Base-by-base conservation (phyloP, 352 stramenopile genomes). In the Pythium aristosporum region DNA sequence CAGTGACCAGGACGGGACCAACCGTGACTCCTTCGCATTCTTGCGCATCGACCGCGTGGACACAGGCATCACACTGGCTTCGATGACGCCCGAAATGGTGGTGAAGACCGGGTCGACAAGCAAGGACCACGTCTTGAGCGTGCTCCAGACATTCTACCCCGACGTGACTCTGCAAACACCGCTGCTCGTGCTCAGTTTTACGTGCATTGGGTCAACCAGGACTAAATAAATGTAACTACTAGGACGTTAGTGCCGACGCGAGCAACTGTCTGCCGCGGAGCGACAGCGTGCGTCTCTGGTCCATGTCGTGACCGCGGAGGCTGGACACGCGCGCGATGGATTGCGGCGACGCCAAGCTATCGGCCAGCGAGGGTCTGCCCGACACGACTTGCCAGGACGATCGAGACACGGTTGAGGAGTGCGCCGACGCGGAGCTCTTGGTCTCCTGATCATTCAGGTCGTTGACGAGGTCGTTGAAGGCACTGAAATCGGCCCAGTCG, bases 91-190 rank as follows among this genome's bases (percentile, higher is more conserved):
- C 8, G 21, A 53, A 0, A 84, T 76, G 8, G 58, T 89, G 23
- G 23, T 23, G 2, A 79, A 77, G 61, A 83, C 80, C 8, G 80
- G 80, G 0, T 87, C 87, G 30, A 15, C 63, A 3, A 76, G 74
- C 9, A 52, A 43, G 5, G 57, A 69, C 18, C 65, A 87, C 8
- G 64, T 91, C 46, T 61, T 87, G n/a, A 36, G 18, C 1, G 66
- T 88, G 20, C 55, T 92, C 34, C 70, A 72, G 39, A 69, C 72
- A 25, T 92, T 88, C 49, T 92, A 92, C 43, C 72, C 74, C 13
- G 36, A 72, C 37, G 70, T 92, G 37, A 78, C 74, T 1, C 36
- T 67, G 13, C 32, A 67, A 13, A 86, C 83, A 11, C 57, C 74
- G 16, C 47, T 89, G 47, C 41, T 79, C 11, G 74, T 89, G 57